Percentiles rank a stretch among this genome's conserved stretches.
phyloP scores from a whole-genome alignment of 2,329 filamentous ascomycete species.

The Stagonosporopsis tanaceti region DNA sequence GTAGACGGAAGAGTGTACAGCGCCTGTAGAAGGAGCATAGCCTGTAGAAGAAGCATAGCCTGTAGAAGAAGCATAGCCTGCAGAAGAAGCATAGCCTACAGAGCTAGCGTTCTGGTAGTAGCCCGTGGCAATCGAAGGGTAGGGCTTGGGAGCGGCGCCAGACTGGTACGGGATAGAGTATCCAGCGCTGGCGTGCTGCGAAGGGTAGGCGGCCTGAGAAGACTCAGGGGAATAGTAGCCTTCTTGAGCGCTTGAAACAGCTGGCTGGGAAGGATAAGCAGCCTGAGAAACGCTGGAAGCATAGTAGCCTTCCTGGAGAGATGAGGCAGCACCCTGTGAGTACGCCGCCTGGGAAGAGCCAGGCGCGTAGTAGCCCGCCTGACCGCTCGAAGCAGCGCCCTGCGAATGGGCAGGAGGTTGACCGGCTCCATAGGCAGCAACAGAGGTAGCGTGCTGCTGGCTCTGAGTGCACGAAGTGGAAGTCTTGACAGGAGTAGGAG shows the following conservation, averaged over 20 bases:
- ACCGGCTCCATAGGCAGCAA: constrained; percentile 2
- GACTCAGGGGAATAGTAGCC: not conserved
- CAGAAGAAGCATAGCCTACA: constrained; percentile 6
- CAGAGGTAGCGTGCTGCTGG: constrained; percentile 8
- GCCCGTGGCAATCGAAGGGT: not conserved
- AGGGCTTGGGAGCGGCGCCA: not conserved
- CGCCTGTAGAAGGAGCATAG: constrained; percentile 5
- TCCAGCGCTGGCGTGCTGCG: not conserved
- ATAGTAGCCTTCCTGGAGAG: not conserved
- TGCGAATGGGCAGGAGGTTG: constrained; percentile 5
- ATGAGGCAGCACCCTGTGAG: not conserved
- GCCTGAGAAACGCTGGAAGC: not conserved
- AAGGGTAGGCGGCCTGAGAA: not conserved
- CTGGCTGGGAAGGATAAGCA: not conserved
- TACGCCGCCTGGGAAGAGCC: constrained; percentile 1
- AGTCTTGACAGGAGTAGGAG: constrained; percentile 5
- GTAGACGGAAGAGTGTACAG: constrained; percentile 3
- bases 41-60: not conserved
- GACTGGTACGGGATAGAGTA: constrained; percentile 9
- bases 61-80: not conserved
- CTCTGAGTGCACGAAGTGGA: constrained; percentile 11
- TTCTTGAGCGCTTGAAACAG: constrained; percentile 1
- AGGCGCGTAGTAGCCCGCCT: constrained; percentile 1
- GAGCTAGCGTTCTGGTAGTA: constrained; percentile 13
- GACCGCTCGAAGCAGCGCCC: not conserved